phyloP scores from a whole-genome alignment of 129 eudicot species.

The Pulicaria dysenterica region DNA sequence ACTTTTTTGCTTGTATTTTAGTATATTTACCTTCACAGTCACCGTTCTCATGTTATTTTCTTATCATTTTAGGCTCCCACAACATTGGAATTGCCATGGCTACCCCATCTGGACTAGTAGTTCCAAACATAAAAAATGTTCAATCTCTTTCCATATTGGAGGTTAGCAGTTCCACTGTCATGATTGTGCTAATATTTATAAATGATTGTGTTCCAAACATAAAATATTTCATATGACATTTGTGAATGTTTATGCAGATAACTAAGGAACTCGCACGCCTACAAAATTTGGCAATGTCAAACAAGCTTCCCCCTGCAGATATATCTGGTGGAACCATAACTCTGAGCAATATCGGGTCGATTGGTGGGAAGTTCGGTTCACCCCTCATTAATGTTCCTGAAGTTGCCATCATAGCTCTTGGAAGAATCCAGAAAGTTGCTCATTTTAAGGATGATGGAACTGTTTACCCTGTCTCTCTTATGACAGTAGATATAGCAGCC shows the following conservation, averaged over 20 bases:
- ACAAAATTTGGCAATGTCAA: slow-evolving; percentile 68
- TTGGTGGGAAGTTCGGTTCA: slow-evolving; percentile 97
- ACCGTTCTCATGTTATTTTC: slow-evolving; percentile 46
- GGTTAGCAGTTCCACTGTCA: slow-evolving; percentile 41
- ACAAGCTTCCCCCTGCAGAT: slow-evolving; percentile 86
- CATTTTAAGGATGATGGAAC: slow-evolving; percentile 65
- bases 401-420: slow-evolving; percentile 90
- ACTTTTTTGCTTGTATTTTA: background rate
- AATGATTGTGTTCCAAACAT: too few species aligned
- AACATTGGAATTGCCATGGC: slow-evolving; percentile 99
- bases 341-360: slow-evolving; percentile 88
- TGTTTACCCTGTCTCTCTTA: slow-evolving; percentile 62
- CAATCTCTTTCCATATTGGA: slow-evolving; percentile 84
- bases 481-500: slow-evolving; percentile 86
- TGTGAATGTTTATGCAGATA: slow-evolving; percentile 43
- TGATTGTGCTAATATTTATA: background rate
- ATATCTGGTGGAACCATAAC: slow-evolving; percentile 89
- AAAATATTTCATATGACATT: background rate
- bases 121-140: slow-evolving; percentile 89
- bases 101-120: slow-evolving; percentile 88
- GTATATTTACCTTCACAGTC: background rate
- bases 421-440: slow-evolving; percentile 68
- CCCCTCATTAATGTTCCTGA: slow-evolving; percentile 92
- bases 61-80: slow-evolving; percentile 61
- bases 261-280: slow-evolving; percentile 81